Conservation (phyloP, 345 rosid species). For the Arabidopsis arenosa region DNA sequence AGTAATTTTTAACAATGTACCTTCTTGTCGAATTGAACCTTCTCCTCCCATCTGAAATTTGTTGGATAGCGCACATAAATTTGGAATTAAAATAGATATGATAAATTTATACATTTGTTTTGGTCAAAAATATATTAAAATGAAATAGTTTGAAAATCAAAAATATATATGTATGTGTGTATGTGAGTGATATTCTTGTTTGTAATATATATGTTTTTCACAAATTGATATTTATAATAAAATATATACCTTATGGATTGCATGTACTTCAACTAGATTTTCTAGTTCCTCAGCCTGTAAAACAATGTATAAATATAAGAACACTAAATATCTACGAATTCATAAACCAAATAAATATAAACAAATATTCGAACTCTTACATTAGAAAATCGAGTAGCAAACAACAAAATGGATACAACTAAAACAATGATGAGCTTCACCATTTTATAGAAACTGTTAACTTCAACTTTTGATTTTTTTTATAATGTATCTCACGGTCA, state of each 20-base stretch:
- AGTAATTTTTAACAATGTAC: background rate
- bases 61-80: background rate
- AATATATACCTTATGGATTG: background rate
- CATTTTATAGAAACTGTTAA: background rate
- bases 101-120: too few species aligned
- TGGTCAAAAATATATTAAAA: too few species aligned
- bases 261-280: background rate
- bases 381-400: slow-evolving; percentile 26
- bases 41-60: slow-evolving; percentile 25
- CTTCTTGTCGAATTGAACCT: slow-evolving; percentile 12
- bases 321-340: background rate
- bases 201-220: too few species aligned
- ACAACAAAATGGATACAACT: slow-evolving; percentile 15
- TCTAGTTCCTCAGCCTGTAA: slow-evolving; percentile 24
- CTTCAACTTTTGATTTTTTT: background rate
- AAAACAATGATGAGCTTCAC: slow-evolving; percentile 9
- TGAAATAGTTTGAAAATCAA: too few species aligned
- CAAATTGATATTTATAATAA: background rate
- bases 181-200: too few species aligned
- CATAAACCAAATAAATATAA: background rate
- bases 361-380: slow-evolving; percentile 7
- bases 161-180: too few species aligned
- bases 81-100: background rate
- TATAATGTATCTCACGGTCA: background rate
- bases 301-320: background rate